Percentiles rank a stretch among this genome's conserved stretches.
Evolutionary conservation across 176 grass and related monocot genomes (phyloP).

Genomic region (Echinochloa phyllopogon): DNA sequence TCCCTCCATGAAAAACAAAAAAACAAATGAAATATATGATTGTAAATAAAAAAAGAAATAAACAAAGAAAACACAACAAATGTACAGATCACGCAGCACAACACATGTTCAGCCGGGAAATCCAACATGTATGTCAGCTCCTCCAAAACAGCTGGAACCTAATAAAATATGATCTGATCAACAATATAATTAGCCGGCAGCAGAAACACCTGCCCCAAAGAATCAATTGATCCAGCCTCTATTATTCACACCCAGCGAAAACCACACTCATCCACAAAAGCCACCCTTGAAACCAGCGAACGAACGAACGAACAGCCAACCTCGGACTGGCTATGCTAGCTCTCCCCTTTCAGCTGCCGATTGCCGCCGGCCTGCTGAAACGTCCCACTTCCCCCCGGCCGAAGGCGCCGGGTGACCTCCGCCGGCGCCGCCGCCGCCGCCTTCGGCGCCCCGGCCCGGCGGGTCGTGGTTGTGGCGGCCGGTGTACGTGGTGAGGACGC

Average conservation of each 20-base stretch:
- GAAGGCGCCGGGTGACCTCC: background rate
- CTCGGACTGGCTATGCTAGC: background rate
- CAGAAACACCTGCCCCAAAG: constrained; percentile 44
- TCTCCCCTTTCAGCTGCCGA: constrained; percentile 49
- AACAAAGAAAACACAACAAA: constrained; percentile 31
- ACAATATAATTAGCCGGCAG: constrained; percentile 43
- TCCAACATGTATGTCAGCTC: constrained; percentile 29
- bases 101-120: constrained; percentile 26
- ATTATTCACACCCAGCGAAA: constrained; percentile 50
- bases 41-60: background rate
- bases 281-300: background rate
- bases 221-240: constrained; percentile 45
- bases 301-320: background rate
- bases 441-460: constrained; percentile 3
- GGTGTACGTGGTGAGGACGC: constrained; percentile 55
- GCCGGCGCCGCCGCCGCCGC: background rate
- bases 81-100: constrained; percentile 35
- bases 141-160: constrained; percentile 30
- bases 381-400: background rate
- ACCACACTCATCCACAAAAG: constrained; percentile 25
- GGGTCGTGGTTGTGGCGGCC: constrained; percentile 56
- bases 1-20: background rate
- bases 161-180: background rate
- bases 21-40: background rate
- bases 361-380: constrained; percentile 13